phyloP scores from a whole-genome alignment of 2,329 filamentous ascomycete genomes.

The Hymenoscyphus albidus region DNA sequence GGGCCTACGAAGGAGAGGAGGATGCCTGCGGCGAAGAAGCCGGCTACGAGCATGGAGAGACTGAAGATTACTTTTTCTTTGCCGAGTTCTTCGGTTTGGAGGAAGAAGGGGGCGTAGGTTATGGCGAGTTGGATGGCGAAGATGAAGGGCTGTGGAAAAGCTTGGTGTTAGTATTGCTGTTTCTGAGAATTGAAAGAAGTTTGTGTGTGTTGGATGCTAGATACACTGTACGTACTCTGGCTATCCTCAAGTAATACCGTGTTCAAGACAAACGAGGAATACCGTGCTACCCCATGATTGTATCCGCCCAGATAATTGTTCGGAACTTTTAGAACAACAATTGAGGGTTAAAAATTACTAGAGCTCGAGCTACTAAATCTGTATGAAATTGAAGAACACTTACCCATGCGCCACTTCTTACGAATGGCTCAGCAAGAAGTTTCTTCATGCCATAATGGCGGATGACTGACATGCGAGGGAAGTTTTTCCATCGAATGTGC shows the following conservation, averaged over 20 bases:
- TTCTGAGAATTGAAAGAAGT: too few species aligned
- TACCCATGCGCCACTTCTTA: slow-evolving; percentile 10
- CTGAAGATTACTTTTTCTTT: neutral
- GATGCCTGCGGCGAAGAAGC: slow-evolving; percentile 8
- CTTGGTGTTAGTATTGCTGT: too few species aligned
- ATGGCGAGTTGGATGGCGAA: slow-evolving; percentile 9
- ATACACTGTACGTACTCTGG: too few species aligned
- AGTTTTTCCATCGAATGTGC: slow-evolving; percentile 36
- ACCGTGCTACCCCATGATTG: too few species aligned
- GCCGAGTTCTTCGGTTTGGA: neutral
- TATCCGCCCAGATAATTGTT: too few species aligned
- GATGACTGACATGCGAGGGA: slow-evolving; percentile 27
- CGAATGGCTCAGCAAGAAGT: slow-evolving; percentile 9
- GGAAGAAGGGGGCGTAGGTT: slow-evolving; percentile 9
- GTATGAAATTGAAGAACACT: too few species aligned
- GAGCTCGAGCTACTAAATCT: too few species aligned
- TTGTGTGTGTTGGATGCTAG: too few species aligned
- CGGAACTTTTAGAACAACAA: too few species aligned
- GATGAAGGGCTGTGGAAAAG: neutral
- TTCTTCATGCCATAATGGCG: slow-evolving; percentile 5
- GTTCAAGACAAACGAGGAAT: too few species aligned
- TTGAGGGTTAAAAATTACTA: too few species aligned
- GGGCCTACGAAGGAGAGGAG: slow-evolving; percentile 16
- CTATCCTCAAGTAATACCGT: too few species aligned
- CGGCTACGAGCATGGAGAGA: slow-evolving; percentile 5